phyloP scores from a whole-genome alignment of 164 flowering plant species.

The Vitis cinerea region DNA sequence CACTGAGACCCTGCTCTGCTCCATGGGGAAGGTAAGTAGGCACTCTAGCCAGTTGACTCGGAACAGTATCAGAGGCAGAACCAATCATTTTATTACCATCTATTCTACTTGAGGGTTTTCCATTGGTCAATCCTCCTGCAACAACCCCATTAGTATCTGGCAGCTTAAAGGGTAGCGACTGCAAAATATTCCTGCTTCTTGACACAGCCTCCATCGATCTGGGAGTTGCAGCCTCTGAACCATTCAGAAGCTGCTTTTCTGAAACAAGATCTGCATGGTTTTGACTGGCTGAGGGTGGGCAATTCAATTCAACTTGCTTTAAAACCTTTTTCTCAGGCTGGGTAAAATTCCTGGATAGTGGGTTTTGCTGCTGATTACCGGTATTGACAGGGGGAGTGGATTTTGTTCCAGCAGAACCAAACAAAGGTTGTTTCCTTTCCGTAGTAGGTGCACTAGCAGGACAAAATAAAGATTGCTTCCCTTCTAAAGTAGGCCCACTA shows the following conservation, averaged over 20 bases:
- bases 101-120: constrained; percentile 24
- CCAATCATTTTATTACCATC: constrained; percentile 18
- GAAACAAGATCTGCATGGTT: constrained; percentile 23
- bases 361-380: constrained; percentile 31
- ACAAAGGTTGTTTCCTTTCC: constrained; percentile 22
- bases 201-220: constrained; percentile 37
- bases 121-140: constrained; percentile 43
- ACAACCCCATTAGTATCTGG: constrained; percentile 33
- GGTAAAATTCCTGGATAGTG: constrained; percentile 22
- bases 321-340: constrained; percentile 28
- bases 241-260: constrained; percentile 30
- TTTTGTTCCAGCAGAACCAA: constrained; percentile 13
- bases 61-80: constrained; percentile 25
- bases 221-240: constrained; percentile 31
- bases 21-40: constrained; percentile 33
- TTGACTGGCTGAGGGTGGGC: constrained; percentile 30
- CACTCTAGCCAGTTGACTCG: constrained; percentile 32
- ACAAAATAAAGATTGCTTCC: constrained; percentile 30
- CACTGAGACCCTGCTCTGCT: constrained; percentile 55
- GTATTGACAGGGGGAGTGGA: constrained; percentile 14
- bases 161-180: constrained; percentile 39
- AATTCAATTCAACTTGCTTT: constrained; percentile 46
- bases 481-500: constrained; percentile 29
- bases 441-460: constrained; percentile 16
- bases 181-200: constrained; percentile 26